Evolutionary conservation across 139 green algal genomes (phyloP).

Genomic region (Deuterostichococcus epilithicus): DNA sequence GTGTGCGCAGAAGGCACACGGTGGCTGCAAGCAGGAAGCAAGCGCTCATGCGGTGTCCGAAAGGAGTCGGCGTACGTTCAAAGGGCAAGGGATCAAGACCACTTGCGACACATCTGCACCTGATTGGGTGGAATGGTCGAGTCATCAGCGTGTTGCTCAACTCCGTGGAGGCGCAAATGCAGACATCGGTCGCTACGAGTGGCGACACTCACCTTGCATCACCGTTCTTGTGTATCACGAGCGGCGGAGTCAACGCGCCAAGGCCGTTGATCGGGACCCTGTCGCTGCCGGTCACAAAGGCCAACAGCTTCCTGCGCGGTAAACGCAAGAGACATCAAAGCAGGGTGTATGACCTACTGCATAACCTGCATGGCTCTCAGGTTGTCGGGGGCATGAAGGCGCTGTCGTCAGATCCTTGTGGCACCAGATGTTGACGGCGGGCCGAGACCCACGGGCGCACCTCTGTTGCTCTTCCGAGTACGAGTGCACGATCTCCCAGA

Average conservation of each 20-base stretch:
- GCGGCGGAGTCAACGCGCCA: slow-evolving; percentile 49
- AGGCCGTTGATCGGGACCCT: slow-evolving; percentile 71
- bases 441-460: background rate
- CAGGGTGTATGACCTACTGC: too few relatives aligned
- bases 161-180: too few relatives aligned
- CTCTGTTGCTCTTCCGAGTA: slow-evolving; percentile 12
- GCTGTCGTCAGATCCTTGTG: background rate
- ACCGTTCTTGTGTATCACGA: slow-evolving; percentile 38
- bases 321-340: too few relatives aligned
- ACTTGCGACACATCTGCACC: too few relatives aligned
- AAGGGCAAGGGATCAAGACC: too few relatives aligned
- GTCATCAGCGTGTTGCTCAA: too few relatives aligned
- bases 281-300: slow-evolving; percentile 69
- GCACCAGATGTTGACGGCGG: background rate
- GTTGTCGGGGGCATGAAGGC: too few relatives aligned
- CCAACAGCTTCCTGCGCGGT: slow-evolving; percentile 45
- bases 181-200: background rate
- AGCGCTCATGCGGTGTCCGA: background rate
- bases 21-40: slow-evolving; percentile 24
- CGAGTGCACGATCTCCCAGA: slow-evolving; percentile 67
- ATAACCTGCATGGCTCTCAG: too few relatives aligned
- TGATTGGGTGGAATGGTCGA: too few relatives aligned
- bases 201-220: slow-evolving; percentile 22
- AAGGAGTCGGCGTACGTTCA: too few relatives aligned
- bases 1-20: slow-evolving; percentile 83